These are phyloP conservation scores for Leccinum broughii DNA, from an alignment of 768 basidiomycete species.

Conservation along the genomic window DNA sequence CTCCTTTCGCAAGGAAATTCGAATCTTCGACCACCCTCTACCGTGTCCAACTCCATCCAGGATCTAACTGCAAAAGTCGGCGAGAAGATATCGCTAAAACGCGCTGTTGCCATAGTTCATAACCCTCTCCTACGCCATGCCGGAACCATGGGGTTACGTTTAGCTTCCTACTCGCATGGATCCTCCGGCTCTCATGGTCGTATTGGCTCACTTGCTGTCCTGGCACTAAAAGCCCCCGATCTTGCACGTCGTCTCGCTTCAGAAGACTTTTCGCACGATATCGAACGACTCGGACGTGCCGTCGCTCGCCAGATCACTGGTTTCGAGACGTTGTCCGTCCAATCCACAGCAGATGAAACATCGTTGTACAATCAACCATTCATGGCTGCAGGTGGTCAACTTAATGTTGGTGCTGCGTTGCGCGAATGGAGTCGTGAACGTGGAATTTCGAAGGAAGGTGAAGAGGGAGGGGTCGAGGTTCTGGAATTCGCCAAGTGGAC, in stretches of 20 bases:
- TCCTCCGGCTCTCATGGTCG: slow-evolving; percentile 53
- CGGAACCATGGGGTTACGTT: slow-evolving; percentile 42
- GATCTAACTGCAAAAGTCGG: slow-evolving; percentile 75
- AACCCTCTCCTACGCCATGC: slow-evolving; percentile 38
- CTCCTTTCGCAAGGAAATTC: slow-evolving; percentile 48
- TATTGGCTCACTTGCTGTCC: slow-evolving; percentile 57
- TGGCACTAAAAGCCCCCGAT: slow-evolving; percentile 51
- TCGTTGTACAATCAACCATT: slow-evolving; percentile 74
- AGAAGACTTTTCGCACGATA: slow-evolving; percentile 52
- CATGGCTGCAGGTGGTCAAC: slow-evolving; percentile 66
- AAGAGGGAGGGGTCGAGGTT: slow-evolving; percentile 37
- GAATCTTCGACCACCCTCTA: slow-evolving; percentile 40
- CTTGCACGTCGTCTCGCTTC: slow-evolving; percentile 46
- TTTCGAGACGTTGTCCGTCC: slow-evolving; percentile 64
- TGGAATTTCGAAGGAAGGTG: slow-evolving; percentile 39
- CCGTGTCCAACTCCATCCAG: slow-evolving; percentile 64
- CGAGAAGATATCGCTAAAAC: slow-evolving; percentile 71
- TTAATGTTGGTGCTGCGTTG: slow-evolving; percentile 38
- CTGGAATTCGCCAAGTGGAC: slow-evolving; percentile 65
- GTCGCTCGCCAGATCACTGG: slow-evolving; percentile 86
- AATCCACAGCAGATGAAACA: slow-evolving; percentile 42
- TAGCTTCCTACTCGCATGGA: slow-evolving; percentile 66
- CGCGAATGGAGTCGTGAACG: slow-evolving; percentile 54
- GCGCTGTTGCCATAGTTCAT: slow-evolving; percentile 49
- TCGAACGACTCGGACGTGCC: slow-evolving; percentile 66